A percentile compares a stretch with the other conserved stretches of the same genome.
Conservation (phyloP, 2,329 filamentous ascomycete genomes). For the Ascochyta fabae region DNA sequence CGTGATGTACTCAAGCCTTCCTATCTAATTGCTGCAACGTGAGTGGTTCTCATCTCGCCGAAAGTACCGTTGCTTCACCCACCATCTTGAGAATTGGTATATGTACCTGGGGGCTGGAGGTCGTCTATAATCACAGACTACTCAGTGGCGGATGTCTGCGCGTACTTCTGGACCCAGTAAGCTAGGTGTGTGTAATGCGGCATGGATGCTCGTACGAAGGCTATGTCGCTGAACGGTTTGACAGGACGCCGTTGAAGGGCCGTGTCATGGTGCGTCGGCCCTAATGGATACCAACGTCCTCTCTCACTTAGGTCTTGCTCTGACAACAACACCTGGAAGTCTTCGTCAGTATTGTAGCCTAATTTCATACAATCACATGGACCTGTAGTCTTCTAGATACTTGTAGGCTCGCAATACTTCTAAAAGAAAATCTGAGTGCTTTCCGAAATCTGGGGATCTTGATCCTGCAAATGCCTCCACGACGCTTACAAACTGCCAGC, state of each 20-base stretch:
- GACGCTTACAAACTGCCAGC: neutral
- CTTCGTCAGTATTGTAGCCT: no score
- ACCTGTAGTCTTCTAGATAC: no score
- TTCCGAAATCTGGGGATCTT: neutral
- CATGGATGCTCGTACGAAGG: conserved; percentile 1
- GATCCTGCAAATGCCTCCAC: neutral
- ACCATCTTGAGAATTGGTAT: no score
- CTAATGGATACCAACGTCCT: neutral
- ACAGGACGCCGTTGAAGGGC: conserved; percentile 8
- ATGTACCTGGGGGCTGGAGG: no score
- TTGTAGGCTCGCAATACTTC: no score
- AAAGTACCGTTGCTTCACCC: neutral
- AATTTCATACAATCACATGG: no score
- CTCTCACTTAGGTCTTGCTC: no score
- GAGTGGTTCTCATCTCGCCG: neutral
- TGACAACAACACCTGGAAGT: no score
- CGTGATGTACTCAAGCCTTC: neutral
- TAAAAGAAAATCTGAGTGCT: no score
- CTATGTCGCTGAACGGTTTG: neutral
- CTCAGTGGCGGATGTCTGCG: neutral
- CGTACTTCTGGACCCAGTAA: neutral
- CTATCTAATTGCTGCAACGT: neutral
- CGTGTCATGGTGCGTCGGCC: neutral
- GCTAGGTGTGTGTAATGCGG: neutral
- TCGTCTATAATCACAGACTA: neutral